phyloP scores from a whole-genome alignment of 805 yeast genomes.

The Cyberlindnera sargentensis region DNA sequence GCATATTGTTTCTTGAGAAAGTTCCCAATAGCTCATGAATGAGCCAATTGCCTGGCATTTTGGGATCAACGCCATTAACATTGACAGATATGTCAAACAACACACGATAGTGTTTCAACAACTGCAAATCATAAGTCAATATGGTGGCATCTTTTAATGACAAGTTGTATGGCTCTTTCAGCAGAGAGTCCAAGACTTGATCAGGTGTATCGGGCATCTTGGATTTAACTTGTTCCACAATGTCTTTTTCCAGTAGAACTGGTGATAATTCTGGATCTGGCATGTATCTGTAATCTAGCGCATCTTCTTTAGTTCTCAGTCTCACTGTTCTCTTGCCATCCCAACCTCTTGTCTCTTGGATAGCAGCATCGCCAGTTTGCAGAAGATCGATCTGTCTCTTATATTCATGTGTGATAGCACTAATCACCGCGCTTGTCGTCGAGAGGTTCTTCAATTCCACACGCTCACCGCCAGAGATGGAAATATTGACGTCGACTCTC shows the following conservation, averaged over 20 bases:
- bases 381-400: constrained; percentile 55
- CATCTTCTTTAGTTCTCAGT: constrained; percentile 70
- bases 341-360: constrained; percentile 85
- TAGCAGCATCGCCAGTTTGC: constrained; percentile 24
- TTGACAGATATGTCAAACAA: constrained; percentile 28
- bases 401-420: constrained; percentile 71
- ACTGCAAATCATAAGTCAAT: constrained; percentile 42
- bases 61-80: constrained; percentile 25
- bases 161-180: constrained; percentile 43
- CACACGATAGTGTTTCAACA: constrained; percentile 46
- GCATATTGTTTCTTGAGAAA: constrained; percentile 42
- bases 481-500: constrained; percentile 91
- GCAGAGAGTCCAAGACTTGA: constrained; percentile 38
- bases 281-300: constrained; percentile 85
- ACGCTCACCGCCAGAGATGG: constrained; percentile 62
- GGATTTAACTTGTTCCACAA: constrained; percentile 34
- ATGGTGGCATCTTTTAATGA: constrained; percentile 72
- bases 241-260: constrained; percentile 37
- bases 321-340: constrained; percentile 64
- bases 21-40: constrained; percentile 75
- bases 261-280: constrained; percentile 88
- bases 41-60: constrained; percentile 65
- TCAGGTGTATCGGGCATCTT: constrained; percentile 60
- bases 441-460: constrained; percentile 89
- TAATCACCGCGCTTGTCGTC: constrained; percentile 69